Conservation (phyloP, 306 rosid genomes). For the Gynostemma pentaphyllum region DNA sequence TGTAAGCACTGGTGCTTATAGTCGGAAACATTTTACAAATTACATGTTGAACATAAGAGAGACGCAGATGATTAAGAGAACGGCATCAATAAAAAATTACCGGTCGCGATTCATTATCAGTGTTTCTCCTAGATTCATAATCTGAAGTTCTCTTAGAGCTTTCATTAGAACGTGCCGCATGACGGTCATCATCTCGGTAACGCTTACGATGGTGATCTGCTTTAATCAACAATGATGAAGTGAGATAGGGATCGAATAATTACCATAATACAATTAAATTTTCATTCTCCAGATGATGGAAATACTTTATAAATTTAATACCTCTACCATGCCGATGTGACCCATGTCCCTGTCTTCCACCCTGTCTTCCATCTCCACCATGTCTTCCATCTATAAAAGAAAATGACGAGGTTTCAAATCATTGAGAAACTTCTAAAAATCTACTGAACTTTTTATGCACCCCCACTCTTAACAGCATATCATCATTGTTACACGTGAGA, state of each 20-base stretch:
- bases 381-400: slow-evolving; percentile 69
- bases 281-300: slow-evolving; percentile 7
- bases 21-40: not conserved
- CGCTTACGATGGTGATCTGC: slow-evolving; percentile 66
- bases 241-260: not conserved
- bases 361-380: slow-evolving; percentile 87
- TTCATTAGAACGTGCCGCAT: slow-evolving; percentile 42
- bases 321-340: slow-evolving; percentile 71
- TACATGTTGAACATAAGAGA: not conserved
- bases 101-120: slow-evolving; percentile 77
- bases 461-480: too few relatives aligned
- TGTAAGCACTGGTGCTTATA: not conserved
- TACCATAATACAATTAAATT: not conserved
- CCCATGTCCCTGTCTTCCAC: slow-evolving; percentile 61
- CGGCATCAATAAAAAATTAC: slow-evolving; percentile 27
- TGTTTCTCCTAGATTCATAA: slow-evolving; percentile 54
- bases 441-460: too few relatives aligned
- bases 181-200: slow-evolving; percentile 73
- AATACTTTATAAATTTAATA: slow-evolving; percentile 19
- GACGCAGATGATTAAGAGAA: not conserved
- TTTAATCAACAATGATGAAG: slow-evolving; percentile 10
- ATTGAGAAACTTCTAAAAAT: too few relatives aligned
- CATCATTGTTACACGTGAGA: too few relatives aligned
- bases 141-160: slow-evolving; percentile 57
- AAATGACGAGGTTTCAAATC: not conserved